Percentiles rank a stretch among this genome's conserved stretches.
Conservation (phyloP, 179 eudicot species). For the Silene noctiflora region DNA sequence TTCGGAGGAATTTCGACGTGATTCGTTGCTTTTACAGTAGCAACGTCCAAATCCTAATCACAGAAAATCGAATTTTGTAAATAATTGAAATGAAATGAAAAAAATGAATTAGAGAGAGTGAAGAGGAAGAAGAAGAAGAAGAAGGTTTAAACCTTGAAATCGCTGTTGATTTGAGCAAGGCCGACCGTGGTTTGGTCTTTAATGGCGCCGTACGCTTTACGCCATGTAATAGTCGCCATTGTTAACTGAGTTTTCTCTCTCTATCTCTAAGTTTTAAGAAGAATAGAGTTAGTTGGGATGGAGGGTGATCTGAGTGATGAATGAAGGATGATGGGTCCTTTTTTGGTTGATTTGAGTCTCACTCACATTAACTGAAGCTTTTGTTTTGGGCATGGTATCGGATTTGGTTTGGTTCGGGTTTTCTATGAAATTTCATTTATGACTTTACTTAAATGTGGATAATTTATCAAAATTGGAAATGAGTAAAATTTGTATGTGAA, state of each 20-base stretch:
- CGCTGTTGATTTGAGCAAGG: conserved; percentile 87
- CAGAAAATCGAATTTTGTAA: conserved; percentile 2
- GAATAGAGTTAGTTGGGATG: neutral
- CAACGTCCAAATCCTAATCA: conserved; percentile 80
- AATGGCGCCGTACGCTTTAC: conserved; percentile 84
- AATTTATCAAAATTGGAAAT: too few relatives aligned
- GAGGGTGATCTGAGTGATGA: too few relatives aligned
- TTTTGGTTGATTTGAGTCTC: too few relatives aligned
- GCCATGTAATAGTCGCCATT: conserved; percentile 76
- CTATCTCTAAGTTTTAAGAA: conserved; percentile 5
- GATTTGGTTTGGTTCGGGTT: too few relatives aligned
- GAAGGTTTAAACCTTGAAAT: conserved; percentile 55
- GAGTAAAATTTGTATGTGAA: too few relatives aligned
- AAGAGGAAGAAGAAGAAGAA: neutral
- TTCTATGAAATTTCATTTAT: too few relatives aligned
- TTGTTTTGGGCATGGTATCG: too few relatives aligned
- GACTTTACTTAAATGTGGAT: too few relatives aligned
- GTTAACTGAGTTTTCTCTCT: conserved; percentile 8
- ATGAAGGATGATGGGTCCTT: too few relatives aligned
- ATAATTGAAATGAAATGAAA: neutral
- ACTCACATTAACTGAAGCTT: too few relatives aligned
- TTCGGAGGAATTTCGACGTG: conserved; percentile 94
- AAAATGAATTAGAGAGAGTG: neutral
- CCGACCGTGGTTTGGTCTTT: conserved; percentile 95
- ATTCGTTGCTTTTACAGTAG: conserved; percentile 92